Base-by-base conservation (phyloP, 345 rosid species). In the Populus euphratica region DNA sequence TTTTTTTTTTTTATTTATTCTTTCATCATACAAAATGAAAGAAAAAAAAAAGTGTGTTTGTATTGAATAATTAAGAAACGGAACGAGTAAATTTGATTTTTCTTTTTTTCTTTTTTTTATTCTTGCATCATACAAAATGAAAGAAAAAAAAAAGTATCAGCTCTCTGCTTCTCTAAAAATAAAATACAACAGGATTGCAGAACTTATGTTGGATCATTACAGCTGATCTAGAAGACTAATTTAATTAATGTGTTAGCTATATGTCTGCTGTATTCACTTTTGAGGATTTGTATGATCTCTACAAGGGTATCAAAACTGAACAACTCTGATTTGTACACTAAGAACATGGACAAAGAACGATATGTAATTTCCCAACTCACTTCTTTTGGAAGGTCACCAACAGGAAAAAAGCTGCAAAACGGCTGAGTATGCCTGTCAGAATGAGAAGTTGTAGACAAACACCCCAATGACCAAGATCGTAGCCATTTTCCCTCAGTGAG, bases 331-430 rank as follows among this genome's bases (percentile, higher is more conserved):
- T 36, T 78, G 59, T 72, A 65, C 76, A 77, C 38, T 59, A 52
- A 78, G 23, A 52, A 38, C 36, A 23, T 47, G 8, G 63, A 29
- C 54, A 56, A 29, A 5, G 12, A 18, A 39, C 44, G 13, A 41
- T 41, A 10, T 41, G 12, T n/a, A 50, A 50, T 61, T 78, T 68
- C 77, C 73, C 54, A 62, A 68, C 75, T 85, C 87, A 89, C 81
- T 90, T 93, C 94, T 81, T 89, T 73, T 89, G 92, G 89, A 91
- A 83, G 72, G 89, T 83, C 65, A 96, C 83, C 91, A 96, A 82
- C 81, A 91, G 78, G 75, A 87, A 74, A 84, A 86, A 91, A 29
- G 98, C 97, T 33, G 86, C 49, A 65, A 83, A 64, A 1, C 98
- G 93, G 86, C 90, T 85, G 62, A 84, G 52, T 38, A 92, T 72